Evolutionary conservation across 2,329 filamentous ascomycete species (phyloP).

Genomic region (Ambrosiella xylebori): DNA sequence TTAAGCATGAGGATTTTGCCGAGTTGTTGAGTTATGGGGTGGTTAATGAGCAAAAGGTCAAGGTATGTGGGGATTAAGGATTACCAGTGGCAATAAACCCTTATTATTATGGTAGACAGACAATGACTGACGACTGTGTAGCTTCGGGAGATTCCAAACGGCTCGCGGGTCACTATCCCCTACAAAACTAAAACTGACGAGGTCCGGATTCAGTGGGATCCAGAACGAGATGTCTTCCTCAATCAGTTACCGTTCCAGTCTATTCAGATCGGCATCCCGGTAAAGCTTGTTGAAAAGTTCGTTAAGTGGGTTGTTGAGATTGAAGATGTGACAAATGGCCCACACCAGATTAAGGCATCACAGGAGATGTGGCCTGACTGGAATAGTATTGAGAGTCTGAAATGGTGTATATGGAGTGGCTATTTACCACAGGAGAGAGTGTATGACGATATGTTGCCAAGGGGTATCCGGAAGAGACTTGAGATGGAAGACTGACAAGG

Average conservation of each 20-base stretch:
- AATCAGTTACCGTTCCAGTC: slow-evolving; percentile 32
- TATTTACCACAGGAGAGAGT: neutral
- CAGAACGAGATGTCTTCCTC: slow-evolving; percentile 33
- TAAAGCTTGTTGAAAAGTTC: slow-evolving; percentile 27
- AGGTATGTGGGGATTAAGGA: neutral
- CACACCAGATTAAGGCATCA: slow-evolving; percentile 28
- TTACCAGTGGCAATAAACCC: neutral
- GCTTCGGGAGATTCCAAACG: neutral
- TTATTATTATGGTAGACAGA: neutral
- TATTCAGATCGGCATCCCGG: slow-evolving; percentile 44
- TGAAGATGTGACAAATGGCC: slow-evolving; percentile 39
- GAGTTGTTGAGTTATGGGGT: slow-evolving; percentile 25
- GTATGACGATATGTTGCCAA: neutral
- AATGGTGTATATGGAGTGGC: neutral
- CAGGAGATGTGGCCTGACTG: slow-evolving; percentile 20
- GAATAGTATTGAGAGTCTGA: neutral
- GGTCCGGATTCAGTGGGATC: slow-evolving; percentile 50
- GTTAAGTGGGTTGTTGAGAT: slow-evolving; percentile 35
- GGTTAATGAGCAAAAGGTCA: slow-evolving; percentile 16
- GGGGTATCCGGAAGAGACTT: neutral
- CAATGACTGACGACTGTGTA: neutral
- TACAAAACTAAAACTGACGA: neutral
- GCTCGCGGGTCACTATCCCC: neutral
- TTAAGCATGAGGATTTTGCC: slow-evolving; percentile 33
- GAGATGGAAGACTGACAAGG: neutral